These are phyloP conservation scores for Panicum miliaceum DNA, from an alignment of 176 grass and related monocot genomes.

Conservation along the genomic window DNA sequence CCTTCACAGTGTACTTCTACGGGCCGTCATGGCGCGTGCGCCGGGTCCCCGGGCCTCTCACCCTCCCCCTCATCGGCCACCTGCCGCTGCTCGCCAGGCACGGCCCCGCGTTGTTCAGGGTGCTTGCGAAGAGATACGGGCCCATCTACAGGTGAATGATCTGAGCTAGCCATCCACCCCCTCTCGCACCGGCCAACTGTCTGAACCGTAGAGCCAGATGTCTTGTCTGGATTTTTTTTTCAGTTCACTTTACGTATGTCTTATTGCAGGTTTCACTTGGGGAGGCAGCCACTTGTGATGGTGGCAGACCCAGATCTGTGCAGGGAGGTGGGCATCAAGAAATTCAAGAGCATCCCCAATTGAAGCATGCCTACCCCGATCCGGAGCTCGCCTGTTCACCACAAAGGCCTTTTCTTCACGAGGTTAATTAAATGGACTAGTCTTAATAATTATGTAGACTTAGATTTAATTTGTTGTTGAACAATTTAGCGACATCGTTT, in stretches of 20 bases:
- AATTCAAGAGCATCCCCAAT: conserved; percentile 50
- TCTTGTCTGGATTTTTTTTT: no score
- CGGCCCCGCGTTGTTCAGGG: conserved; percentile 48
- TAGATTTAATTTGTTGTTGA: no score
- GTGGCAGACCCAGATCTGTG: conserved; percentile 41
- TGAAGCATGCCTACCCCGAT: conserved; percentile 36
- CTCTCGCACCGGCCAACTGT: neutral
- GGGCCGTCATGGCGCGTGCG: conserved; percentile 53
- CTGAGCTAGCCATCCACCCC: no score
- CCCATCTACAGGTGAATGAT: conserved; percentile 35
- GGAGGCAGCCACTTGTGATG: conserved; percentile 43
- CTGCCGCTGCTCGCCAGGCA: conserved; percentile 63
- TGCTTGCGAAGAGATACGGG: conserved; percentile 50
- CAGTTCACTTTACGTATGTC: no score
- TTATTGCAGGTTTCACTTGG: conserved; percentile 45
- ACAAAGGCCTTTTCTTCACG: conserved; percentile 63
- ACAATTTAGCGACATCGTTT: no score
- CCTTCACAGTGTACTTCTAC: conserved; percentile 54
- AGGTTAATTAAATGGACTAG: conserved; percentile 17
- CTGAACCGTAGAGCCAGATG: no score
- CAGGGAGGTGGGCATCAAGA: conserved; percentile 54
- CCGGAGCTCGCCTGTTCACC: conserved; percentile 20
- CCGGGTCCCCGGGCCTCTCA: conserved; percentile 46
- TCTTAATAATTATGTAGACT: no score
- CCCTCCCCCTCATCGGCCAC: conserved; percentile 54